Conservation (phyloP, 169 alveolate species). For the Cryptosporidium bovis region DNA sequence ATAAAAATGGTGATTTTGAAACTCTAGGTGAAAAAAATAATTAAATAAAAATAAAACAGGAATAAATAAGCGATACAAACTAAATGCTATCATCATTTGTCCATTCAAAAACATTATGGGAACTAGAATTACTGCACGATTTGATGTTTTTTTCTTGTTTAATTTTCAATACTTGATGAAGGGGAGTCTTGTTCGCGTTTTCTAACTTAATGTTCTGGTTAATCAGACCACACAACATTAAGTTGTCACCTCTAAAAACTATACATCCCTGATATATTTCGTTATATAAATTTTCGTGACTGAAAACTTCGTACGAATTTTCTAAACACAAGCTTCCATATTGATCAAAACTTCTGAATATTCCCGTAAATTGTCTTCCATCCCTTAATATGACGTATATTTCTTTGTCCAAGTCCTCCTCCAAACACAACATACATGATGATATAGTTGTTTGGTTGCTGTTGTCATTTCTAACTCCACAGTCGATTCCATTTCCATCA, state of each 20-base stretch:
- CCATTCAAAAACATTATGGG: constrained; percentile 69
- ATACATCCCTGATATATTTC: constrained; percentile 67
- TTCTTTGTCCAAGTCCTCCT: constrained; percentile 65
- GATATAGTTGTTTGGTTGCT: constrained; percentile 42
- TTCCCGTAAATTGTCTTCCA: constrained; percentile 69
- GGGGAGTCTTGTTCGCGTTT: constrained; percentile 49
- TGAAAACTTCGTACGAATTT: constrained; percentile 35
- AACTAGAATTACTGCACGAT: not conserved
- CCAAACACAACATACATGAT: constrained; percentile 62
- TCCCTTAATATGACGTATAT: constrained; percentile 62
- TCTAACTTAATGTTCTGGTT: constrained; percentile 17
- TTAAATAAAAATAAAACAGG: not conserved
- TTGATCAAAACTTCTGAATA: constrained; percentile 72
- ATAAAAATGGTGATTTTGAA: not conserved
- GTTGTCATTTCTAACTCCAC: not conserved
- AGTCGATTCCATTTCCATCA: not conserved
- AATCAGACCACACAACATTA: constrained; percentile 67
- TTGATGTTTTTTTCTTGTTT: constrained; percentile 49
- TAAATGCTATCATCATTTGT: constrained; percentile 54
- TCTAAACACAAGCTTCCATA: constrained; percentile 68
- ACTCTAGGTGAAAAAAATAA: not conserved
- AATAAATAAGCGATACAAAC: not conserved
- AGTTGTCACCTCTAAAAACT: constrained; percentile 65
- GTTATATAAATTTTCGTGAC: constrained; percentile 15
- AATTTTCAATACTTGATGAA: constrained; percentile 31